Evolutionary conservation across 1,139 yeast species (phyloP).

Genomic region (Wickerhamomyces sp.): DNA sequence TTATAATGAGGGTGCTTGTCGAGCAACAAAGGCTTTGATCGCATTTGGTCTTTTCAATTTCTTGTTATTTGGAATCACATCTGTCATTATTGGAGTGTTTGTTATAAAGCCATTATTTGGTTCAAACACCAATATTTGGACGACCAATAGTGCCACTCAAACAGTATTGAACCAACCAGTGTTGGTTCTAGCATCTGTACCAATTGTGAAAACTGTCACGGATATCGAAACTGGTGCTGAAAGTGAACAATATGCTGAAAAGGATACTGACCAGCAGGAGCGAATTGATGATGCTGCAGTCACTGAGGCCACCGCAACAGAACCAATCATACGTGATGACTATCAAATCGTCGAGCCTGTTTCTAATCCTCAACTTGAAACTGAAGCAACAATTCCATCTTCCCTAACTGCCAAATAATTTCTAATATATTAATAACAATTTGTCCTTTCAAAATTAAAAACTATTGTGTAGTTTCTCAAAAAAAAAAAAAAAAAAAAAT

Average conservation of each 20-base stretch:
- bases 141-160: not conserved
- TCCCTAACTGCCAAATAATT: too few species aligned
- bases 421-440: too few species aligned
- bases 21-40: slow-evolving; percentile 15
- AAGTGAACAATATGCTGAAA: not conserved
- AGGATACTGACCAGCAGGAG: not conserved
- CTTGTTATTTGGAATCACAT: slow-evolving; percentile 8
- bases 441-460: too few species aligned
- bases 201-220: not conserved
- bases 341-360: not conserved
- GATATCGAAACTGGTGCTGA: not conserved
- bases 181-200: not conserved
- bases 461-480: too few species aligned
- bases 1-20: slow-evolving; percentile 7
- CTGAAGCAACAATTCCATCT: not conserved
- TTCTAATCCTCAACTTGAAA: not conserved
- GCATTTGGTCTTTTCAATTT: slow-evolving; percentile 17
- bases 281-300: not conserved
- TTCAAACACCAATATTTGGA: not conserved
- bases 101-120: slow-evolving; percentile 2
- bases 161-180: not conserved
- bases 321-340: too few species aligned
- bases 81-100: slow-evolving; percentile 7
- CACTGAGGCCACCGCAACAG: too few species aligned
- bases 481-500: too few species aligned